Evolutionary conservation across 371 early-diverging fungal species (phyloP).

Genomic region (Mortierella sp.): DNA sequence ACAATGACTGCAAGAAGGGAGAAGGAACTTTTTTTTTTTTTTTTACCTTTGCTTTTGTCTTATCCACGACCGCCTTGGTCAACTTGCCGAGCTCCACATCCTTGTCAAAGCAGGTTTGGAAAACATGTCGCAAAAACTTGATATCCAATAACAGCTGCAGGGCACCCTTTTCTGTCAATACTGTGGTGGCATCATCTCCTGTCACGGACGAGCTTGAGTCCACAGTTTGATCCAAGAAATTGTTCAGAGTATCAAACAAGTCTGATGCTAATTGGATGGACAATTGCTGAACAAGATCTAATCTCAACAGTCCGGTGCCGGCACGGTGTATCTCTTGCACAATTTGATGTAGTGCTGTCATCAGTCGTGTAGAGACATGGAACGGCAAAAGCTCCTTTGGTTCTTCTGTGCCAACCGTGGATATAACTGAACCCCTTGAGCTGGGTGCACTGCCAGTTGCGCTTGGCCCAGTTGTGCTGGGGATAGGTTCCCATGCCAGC

Average conservation of each 20-base stretch:
- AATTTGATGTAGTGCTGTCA: slow-evolving; percentile 53
- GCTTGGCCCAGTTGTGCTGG: slow-evolving; percentile 4
- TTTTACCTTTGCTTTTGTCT: slow-evolving; percentile 44
- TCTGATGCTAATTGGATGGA: slow-evolving; percentile 11
- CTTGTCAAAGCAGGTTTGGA: slow-evolving; percentile 41
- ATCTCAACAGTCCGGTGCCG: slow-evolving; percentile 34
- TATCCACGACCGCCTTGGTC: slow-evolving; percentile 25
- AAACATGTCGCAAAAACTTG: slow-evolving; percentile 54
- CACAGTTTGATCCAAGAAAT: slow-evolving; percentile 27
- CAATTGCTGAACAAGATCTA: slow-evolving; percentile 36
- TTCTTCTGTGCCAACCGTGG: slow-evolving; percentile 7
- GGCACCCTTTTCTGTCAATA: slow-evolving; percentile 62
- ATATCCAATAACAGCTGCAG: slow-evolving; percentile 65
- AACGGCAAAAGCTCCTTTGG: slow-evolving; percentile 55
- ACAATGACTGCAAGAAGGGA: no score
- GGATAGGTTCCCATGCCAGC: slow-evolving; percentile 50
- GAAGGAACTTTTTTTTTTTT: no score
- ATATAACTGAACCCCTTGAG: not conserved
- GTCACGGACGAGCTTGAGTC: not conserved
- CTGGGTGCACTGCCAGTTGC: not conserved
- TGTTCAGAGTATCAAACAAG: slow-evolving; percentile 9
- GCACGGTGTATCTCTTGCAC: slow-evolving; percentile 64
- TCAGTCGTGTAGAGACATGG: slow-evolving; percentile 58
- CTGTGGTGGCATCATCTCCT: slow-evolving; percentile 8
- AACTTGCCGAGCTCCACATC: slow-evolving; percentile 8